Base-by-base conservation (phyloP, 257 asterid species). In the Catharanthus roseus region DNA sequence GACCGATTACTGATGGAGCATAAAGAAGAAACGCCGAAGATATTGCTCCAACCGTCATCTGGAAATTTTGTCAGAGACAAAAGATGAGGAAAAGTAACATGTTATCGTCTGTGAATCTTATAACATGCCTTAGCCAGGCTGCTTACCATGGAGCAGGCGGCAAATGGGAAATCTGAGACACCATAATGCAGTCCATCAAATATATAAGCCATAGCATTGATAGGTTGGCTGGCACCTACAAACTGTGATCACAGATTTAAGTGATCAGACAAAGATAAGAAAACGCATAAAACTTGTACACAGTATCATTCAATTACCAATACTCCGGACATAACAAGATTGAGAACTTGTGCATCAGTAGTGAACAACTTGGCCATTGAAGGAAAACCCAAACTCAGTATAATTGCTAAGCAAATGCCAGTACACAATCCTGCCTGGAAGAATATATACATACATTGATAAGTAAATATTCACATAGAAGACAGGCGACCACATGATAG, bases 191-290 rank as follows among this genome's bases (percentile, higher is more conserved):
- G 78, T 24, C 67, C 67, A 62, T 62, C 67, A 34, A 62, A 62
- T 34, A 62, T 62, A 34, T 75, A 82, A 44, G 85, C 85, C 34
- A 81, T 71, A 65, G 83, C 85, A 69, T 58, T 78, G 28, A 81
- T 62, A 56, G 85, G 85, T 45, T 82, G 85, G 57, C 85, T 82
- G 26, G 77, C 79, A 70, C 79, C 74, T n/a, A 78, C 81, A 75
- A 82, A 73, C 83, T 78, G 79, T 26, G 63, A 42, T 39, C 23
- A 21, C 38, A 39, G 38, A 39, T 42, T 42, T 1, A 41, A 41
- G 42, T 24, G 53, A 24, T 41, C 16, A 44, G 55, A 65, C 12
- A 24, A 42, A 23, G 54, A 28, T 0, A 65, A 65, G 47, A 53
- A 36, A 24, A n/a, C 18, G 15, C 55, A 39, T 26, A 15, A 65